Base-by-base conservation (phyloP, 495 filamentous ascomycete species). In the Cercophora newfieldiana region DNA sequence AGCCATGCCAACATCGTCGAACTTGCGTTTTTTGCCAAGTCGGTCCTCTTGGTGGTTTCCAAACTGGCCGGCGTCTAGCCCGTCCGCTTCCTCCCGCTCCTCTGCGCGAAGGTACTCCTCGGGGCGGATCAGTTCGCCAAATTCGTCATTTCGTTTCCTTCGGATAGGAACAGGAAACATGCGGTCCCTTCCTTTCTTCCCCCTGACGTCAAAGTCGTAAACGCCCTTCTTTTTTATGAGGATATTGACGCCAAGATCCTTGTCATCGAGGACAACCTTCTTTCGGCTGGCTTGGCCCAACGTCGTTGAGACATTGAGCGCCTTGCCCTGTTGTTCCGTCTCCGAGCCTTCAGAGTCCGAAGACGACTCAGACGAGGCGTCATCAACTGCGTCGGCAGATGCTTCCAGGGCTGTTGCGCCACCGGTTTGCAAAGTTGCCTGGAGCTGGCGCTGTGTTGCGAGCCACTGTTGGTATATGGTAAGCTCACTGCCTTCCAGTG, bases 71-170 rank as follows among this genome's bases (percentile, higher is more conserved):
- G 80, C 68, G 53, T 86, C 82, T 61, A 83, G 85, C 57, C 79
- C 87, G 57, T 94, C 91, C 19, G 88, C 86, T 59, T 96, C 92
- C 66, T 97, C 93, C 25, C 90, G 84, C 76, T 98, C 95, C 71
- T 99, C 95, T 0, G 93, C 94, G 53, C 94, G 84, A n/a, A 97
- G 82, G 72, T 92, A 99, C 47, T 97, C 95, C 63, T 98, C 95
- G 0, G 94, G 92, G 54, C 92, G 84, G 69, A 98, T 96, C 61
- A 94, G 79, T 66, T 98, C 96, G 50, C 95, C 95, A 72, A 92
- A 98, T 65, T 97, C 94, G 75, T 98, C 96, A 12, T 82, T 86
- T 25, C 93, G 89, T 75, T 89, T 89, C 65, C 93, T 83, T 33
- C 91, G 85, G 37, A 91, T 86, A 18, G 94, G 88, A 55, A 93